Base-by-base conservation (phyloP, 163 green algal genomes). In the Chlamydomonas reinhardtii region DNA sequence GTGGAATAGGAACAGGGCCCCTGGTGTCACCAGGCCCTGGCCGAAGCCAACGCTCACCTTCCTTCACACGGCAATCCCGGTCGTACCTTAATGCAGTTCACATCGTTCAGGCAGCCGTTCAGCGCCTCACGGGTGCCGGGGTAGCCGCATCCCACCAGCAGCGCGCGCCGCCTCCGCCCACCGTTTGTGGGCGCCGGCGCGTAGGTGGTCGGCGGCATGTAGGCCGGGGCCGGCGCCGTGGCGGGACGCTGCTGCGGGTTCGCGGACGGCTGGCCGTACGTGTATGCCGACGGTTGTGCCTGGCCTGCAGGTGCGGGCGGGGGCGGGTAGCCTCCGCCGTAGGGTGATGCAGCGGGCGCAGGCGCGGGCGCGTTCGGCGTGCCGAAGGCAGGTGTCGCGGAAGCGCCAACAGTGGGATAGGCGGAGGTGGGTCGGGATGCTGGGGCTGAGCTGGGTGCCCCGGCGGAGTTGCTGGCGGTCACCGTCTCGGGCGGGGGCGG, bases 21-120 rank as follows among this genome's bases (percentile, higher is more conserved):
- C 39, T 48, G 39, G 39, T 8, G 39, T 48, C 39, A 48, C 39
- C 5, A 48, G 5, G 39, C 5, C 39, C 39, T 48, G 39, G 39
- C 5, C 39, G 5, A 48, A 14, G 39, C 5, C 39, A 48, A 48
- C 5, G n/a, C n/a, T n/a, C n/a, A 54, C 43, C 48, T 14, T 17
- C 6, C 2, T 68, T 17, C 61, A n/a, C 3, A 22, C 11, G 61
- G 61, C 24, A 29, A 15, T 0, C 29, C 25, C 9, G n/a, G 19
- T 39, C 65, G 2, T 29, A 83, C 76, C 76, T 83, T 65, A 19
- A 83, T 83, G 76, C 76, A 83, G 8, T 96, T 89, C 0, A 93
- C 92, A 77, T 98, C 96, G 81, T 98, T 98, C 76, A 98, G 96
- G 92, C 96, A 98, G 16, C 96, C 96, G 24, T 87, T 87, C 2